Percentiles rank a stretch among this genome's conserved stretches.
Evolutionary conservation across 2,329 filamentous ascomycete species (phyloP).

Genomic region (Ophiostoma novo-ulmi): DNA sequence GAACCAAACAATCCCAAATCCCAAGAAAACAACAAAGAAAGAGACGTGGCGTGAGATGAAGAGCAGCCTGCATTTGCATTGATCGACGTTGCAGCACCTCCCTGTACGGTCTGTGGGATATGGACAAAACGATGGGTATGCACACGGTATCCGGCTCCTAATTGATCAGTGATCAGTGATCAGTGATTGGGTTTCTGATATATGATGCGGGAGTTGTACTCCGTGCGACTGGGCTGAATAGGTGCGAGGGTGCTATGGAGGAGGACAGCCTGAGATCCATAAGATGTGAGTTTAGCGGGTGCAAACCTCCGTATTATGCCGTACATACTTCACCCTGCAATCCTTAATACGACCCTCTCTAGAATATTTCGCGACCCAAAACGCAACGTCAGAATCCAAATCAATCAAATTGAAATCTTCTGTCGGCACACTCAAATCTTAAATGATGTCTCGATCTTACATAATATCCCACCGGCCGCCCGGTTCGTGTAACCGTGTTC

Average conservation of each 20-base stretch:
- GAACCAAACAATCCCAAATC: background rate
- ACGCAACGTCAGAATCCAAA: background rate
- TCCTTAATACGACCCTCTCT: background rate
- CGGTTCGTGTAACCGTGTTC: conserved; percentile 18
- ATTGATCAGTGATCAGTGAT: background rate
- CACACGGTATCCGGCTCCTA: background rate
- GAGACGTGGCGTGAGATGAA: background rate
- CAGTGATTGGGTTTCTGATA: conserved; percentile 4
- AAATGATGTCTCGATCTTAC: background rate
- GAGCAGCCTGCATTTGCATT: background rate
- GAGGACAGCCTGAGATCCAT: background rate
- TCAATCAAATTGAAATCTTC: background rate
- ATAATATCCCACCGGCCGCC: conserved; percentile 18
- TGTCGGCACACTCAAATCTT: background rate
- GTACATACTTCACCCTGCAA: background rate
- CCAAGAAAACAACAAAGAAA: conserved; percentile 1
- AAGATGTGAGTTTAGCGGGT: background rate
- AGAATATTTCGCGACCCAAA: background rate
- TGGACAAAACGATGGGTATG: conserved; percentile 5
- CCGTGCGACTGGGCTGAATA: background rate
- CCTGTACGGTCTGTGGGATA: conserved; percentile 10
- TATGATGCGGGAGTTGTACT: background rate
- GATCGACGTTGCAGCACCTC: conserved; percentile 20
- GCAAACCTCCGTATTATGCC: background rate
- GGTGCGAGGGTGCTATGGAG: background rate